Conservation (phyloP, 2,329 filamentous ascomycete genomes). For the Fusarium abutilonis region DNA sequence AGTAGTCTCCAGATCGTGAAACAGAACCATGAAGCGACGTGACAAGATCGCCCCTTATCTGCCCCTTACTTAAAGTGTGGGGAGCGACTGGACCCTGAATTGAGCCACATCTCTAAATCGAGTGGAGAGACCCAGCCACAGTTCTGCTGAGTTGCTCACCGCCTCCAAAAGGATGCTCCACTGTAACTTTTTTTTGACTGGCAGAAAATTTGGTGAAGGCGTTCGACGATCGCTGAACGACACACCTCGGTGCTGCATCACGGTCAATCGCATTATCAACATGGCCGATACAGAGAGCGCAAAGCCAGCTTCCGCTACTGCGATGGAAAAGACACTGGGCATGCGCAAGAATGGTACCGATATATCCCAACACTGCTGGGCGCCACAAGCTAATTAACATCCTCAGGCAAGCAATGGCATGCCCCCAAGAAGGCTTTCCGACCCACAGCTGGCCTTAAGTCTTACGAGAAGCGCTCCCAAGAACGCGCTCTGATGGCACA, state of each 20-base stretch:
- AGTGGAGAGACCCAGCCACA: slow-evolving; percentile 32
- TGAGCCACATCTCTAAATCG: slow-evolving; percentile 34
- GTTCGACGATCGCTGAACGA: slow-evolving; percentile 17
- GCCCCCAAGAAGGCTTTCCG: slow-evolving; percentile 84
- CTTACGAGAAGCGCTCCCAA: slow-evolving; percentile 80
- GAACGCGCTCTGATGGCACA: slow-evolving; percentile 74
- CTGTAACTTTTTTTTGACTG: slow-evolving; percentile 42
- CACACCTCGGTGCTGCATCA: slow-evolving; percentile 11
- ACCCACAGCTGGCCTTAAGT: slow-evolving; percentile 78
- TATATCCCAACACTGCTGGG: background rate
- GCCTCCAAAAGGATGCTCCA: slow-evolving; percentile 29
- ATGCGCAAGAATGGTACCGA: slow-evolving; percentile 83
- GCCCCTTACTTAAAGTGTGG: slow-evolving; percentile 39
- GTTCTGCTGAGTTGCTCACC: slow-evolving; percentile 20
- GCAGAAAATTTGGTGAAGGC: slow-evolving; percentile 45
- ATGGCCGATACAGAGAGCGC: slow-evolving; percentile 56
- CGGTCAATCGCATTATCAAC: slow-evolving; percentile 19
- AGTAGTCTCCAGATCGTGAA: slow-evolving; percentile 29
- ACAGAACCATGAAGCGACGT: slow-evolving; percentile 36
- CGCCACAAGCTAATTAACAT: slow-evolving; percentile 19
- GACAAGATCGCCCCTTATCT: slow-evolving; percentile 37
- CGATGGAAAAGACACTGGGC: slow-evolving; percentile 60
- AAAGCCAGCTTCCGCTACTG: slow-evolving; percentile 49
- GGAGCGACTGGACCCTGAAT: slow-evolving; percentile 38
- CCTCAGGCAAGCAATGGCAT: slow-evolving; percentile 93